Evolutionary conservation across 805 yeast species (phyloP), one percentile per base, ranked within the genome.

Genomic region (Barnettozyma populi): DNA sequence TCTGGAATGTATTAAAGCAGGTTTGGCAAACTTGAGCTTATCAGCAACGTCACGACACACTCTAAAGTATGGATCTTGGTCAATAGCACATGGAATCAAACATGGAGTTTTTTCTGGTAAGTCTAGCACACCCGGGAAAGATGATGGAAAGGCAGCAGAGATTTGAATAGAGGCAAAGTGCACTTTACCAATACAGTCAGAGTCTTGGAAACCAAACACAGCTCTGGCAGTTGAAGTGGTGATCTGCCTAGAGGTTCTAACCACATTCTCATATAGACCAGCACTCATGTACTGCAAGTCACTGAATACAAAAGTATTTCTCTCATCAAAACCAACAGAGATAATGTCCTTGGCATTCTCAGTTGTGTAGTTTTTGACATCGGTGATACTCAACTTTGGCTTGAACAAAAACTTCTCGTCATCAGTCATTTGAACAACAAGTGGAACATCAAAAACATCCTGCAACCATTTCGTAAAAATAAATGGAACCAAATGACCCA

Each of bases 51-150:
- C 99, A 70, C 99, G 79, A 69, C 96, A 88, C 20, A 94, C 95
- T 69, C 99, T 79, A 74, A 94, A 94, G 69, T 94, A 94, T 27
- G 99, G 98, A 68, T 94, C 99, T 74, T 92, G 99, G 66, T 94
- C 99, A 65, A 94, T 94, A 42, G 99, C 99, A 76, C 99, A 94
- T 36, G 99, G 99, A 67, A 94, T 94, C 67, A 94, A 74, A 69
- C 96, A 89, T 52, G 97, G 98, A 0, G 97, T 89, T 72, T 90
- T 94, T 43, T 82, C 73, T 41, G 95, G 88, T 60, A 84, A 70
- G 7, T 88, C 97, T 57, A 94, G 78, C 21, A 94, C 86, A 54
- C 84, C 96, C 2, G 98, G 99, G 78, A 88, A 94, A 13, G 97
- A 87, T 43, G 92, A 86, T 50, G 97, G 95, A 73, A 94, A 92